phyloP scores from a whole-genome alignment of 164 flowering plant species.

The Tetrastigma voinierianum region DNA sequence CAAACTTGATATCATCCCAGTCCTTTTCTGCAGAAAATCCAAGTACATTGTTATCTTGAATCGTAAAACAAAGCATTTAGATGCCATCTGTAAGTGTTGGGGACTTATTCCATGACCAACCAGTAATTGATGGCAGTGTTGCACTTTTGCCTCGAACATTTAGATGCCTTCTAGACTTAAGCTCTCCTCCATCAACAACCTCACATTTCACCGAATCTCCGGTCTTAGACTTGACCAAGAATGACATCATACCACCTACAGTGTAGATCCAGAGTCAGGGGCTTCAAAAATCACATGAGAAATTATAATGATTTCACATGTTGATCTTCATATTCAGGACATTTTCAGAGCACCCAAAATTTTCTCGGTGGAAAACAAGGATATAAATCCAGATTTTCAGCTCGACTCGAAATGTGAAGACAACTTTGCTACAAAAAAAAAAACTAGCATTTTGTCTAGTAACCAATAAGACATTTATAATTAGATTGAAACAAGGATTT shows the following conservation, averaged over 20 bases:
- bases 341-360: background rate
- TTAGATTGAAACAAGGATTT: background rate
- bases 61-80: background rate
- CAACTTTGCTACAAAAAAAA: background rate
- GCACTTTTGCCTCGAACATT: slow-evolving; percentile 99
- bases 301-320: background rate
- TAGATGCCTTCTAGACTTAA: slow-evolving; percentile 87
- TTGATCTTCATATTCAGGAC: background rate
- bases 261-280: slow-evolving; percentile 6
- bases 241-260: slow-evolving; percentile 98
- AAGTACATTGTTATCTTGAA: background rate
- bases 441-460: too few species aligned
- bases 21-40: slow-evolving; percentile 69
- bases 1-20: slow-evolving; percentile 96
- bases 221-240: slow-evolving; percentile 86
- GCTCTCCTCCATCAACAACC: slow-evolving; percentile 98
- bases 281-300: background rate
- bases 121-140: too few species aligned
- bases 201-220: slow-evolving; percentile 90
- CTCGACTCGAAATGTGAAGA: background rate
- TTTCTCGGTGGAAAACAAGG: background rate
- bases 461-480: background rate
- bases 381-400: background rate
- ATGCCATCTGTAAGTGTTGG: background rate
- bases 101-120: slow-evolving; percentile 29